A percentile compares a stretch with the other conserved stretches of the same genome.
Evolutionary conservation across 2,329 filamentous ascomycete species (phyloP).

Genomic region (Amauroascus niger): DNA sequence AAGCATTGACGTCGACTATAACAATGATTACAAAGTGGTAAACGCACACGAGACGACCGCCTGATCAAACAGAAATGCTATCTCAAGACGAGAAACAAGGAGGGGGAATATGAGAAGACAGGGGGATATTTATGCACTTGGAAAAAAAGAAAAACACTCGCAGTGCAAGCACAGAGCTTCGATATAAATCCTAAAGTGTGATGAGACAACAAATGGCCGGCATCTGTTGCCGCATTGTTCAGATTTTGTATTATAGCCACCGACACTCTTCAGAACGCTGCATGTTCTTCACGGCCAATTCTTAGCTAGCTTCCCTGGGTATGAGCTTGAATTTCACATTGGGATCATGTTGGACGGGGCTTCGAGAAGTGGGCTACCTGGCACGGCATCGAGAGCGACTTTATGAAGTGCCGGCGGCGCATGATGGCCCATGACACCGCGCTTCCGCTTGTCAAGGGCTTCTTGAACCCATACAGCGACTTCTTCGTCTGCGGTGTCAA

Average conservation of each 20-base stretch:
- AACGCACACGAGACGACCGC: not conserved
- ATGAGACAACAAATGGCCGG: not conserved
- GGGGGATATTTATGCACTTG: not conserved
- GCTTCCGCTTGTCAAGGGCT: slow-evolving; percentile 58
- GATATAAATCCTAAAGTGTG: not conserved
- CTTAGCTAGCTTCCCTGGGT: too few species aligned
- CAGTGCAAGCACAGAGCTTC: not conserved
- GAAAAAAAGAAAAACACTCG: not conserved
- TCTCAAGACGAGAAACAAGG: not conserved
- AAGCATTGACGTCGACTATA: not conserved
- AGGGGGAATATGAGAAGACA: not conserved
- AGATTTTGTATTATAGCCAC: too few species aligned
- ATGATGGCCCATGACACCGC: slow-evolving; percentile 46
- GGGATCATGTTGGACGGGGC: slow-evolving; percentile 16
- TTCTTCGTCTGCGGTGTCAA: slow-evolving; percentile 59
- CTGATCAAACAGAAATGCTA: not conserved
- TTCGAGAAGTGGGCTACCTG: slow-evolving; percentile 31
- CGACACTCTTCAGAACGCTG: too few species aligned
- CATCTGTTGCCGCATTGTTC: too few species aligned
- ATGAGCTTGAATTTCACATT: not conserved
- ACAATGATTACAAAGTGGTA: not conserved
- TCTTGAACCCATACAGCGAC: slow-evolving; percentile 75
- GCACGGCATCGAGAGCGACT: slow-evolving; percentile 67
- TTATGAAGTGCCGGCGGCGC: slow-evolving; percentile 77
- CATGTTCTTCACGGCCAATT: not conserved